These are phyloP conservation scores for Amanita fuliginea DNA, from an alignment of 768 basidiomycete genomes.

Conservation along the genomic window DNA sequence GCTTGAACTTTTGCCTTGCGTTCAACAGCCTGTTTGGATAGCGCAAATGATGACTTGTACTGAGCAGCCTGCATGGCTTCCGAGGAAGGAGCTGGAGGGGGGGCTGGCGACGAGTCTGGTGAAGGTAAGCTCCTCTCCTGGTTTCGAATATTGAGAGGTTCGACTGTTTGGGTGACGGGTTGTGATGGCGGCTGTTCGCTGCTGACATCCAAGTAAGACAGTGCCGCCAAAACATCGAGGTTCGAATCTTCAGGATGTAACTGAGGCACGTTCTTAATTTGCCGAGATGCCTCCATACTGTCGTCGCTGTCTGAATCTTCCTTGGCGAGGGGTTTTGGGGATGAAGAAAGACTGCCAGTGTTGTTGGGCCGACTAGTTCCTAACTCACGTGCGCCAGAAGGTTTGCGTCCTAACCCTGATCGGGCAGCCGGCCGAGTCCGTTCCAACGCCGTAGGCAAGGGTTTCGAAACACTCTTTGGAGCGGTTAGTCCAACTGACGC, in stretches of 20 bases:
- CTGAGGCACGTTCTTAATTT: not conserved
- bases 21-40: constrained; percentile 73
- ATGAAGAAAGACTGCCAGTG: constrained; percentile 29
- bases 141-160: constrained; percentile 24
- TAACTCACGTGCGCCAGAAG: constrained; percentile 77
- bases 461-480: constrained; percentile 3
- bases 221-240: constrained; percentile 66
- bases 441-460: constrained; percentile 23
- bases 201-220: constrained; percentile 60
- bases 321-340: constrained; percentile 20
- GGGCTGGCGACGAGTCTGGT: constrained; percentile 1
- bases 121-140: constrained; percentile 15
- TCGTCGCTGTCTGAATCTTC: constrained; percentile 20
- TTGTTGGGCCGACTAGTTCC: constrained; percentile 26
- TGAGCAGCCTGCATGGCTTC: constrained; percentile 18
- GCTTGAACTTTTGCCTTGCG: constrained; percentile 78
- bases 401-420: constrained; percentile 51
- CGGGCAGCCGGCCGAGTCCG: constrained; percentile 16
- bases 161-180: constrained; percentile 17
- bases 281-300: constrained; percentile 6
- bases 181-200: constrained; percentile 27
- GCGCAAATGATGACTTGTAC: constrained; percentile 82
- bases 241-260: constrained; percentile 31
- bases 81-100: constrained; percentile 14
- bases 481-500: not conserved